Evolutionary conservation across 805 yeast species (phyloP).

Genomic region (Kodamaea jinghongensis): DNA sequence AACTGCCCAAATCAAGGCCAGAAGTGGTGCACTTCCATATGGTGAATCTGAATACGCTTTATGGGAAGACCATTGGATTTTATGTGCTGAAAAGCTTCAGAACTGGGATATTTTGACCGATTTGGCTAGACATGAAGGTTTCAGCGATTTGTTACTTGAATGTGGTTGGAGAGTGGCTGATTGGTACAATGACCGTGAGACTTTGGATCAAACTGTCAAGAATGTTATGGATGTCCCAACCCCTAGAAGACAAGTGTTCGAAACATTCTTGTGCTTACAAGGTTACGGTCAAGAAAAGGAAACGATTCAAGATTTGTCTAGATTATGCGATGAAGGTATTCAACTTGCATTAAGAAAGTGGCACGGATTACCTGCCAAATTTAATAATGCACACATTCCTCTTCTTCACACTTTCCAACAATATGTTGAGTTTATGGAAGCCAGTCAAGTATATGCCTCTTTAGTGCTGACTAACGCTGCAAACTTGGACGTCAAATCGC

Average conservation of each 20-base stretch:
- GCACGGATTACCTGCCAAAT: conserved; percentile 80
- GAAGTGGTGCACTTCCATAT: conserved; percentile 92
- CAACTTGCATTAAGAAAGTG: conserved; percentile 89
- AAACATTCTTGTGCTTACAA: conserved; percentile 89
- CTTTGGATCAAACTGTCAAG: conserved; percentile 89
- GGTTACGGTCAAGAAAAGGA: conserved; percentile 91
- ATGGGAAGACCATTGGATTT: conserved; percentile 99
- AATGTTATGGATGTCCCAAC: conserved; percentile 99
- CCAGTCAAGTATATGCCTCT: conserved; percentile 88
- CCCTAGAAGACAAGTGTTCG: conserved; percentile 93
- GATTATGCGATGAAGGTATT: conserved; percentile 92
- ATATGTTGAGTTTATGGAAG: conserved; percentile 96
- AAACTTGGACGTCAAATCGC: conserved; percentile 87
- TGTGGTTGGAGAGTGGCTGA: conserved; percentile 99
- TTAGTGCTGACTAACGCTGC: conserved; percentile 87
- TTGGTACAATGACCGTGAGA: conserved; percentile 94
- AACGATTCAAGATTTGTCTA: conserved; percentile 77
- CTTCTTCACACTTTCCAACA: conserved; percentile 94
- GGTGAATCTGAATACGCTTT: conserved; percentile 92
- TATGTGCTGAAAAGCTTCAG: conserved; percentile 94
- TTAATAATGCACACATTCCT: conserved; percentile 83
- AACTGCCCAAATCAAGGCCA: conserved; percentile 92
- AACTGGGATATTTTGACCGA: conserved; percentile 98
- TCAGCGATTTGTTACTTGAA: conserved; percentile 89
- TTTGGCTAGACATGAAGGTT: conserved; percentile 95